These are phyloP conservation scores for Hypoxylon sp. DNA, from an alignment of 2,329 filamentous ascomycete genomes.

Conservation along the genomic window DNA sequence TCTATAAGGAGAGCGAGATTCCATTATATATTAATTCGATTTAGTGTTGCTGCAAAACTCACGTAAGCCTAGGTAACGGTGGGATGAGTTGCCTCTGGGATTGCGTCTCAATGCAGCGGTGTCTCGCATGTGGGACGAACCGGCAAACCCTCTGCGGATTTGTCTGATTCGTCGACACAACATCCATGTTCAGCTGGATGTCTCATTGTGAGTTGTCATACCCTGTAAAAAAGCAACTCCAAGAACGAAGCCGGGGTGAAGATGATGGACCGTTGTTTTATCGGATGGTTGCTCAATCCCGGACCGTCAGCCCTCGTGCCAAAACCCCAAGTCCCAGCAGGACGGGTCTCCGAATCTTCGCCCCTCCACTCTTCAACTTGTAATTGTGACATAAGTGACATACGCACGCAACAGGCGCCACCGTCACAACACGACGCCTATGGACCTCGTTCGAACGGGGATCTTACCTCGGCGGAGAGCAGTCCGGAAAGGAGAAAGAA, in stretches of 20 bases:
- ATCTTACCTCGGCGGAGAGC: slow-evolving; percentile 19
- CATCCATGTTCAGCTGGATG: not conserved
- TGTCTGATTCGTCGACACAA: slow-evolving; percentile 4
- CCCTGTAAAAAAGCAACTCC: slow-evolving; percentile 12
- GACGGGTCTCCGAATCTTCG: slow-evolving; percentile 31
- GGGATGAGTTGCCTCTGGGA: slow-evolving; percentile 13
- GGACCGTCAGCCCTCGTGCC: slow-evolving; percentile 9
- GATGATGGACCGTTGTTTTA: slow-evolving; percentile 18
- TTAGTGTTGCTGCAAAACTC: slow-evolving; percentile 11
- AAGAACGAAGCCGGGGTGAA: slow-evolving; percentile 15
- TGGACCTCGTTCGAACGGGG: slow-evolving; percentile 18
- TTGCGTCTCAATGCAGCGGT: not conserved
- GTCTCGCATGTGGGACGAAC: slow-evolving; percentile 33
- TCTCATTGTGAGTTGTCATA: not conserved
- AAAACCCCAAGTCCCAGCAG: slow-evolving; percentile 31
- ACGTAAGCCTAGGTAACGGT: slow-evolving; percentile 31
- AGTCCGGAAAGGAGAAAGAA: slow-evolving; percentile 21
- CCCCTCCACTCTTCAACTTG: slow-evolving; percentile 22
- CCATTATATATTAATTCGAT: slow-evolving; percentile 9
- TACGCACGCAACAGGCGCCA: slow-evolving; percentile 36
- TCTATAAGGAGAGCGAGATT: not conserved
- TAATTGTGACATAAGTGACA: slow-evolving; percentile 33
- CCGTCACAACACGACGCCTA: slow-evolving; percentile 29
- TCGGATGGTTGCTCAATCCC: slow-evolving; percentile 30
- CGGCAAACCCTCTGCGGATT: slow-evolving; percentile 32